Conservation (phyloP, 306 rosid species). For the Medicago ruthenica region DNA sequence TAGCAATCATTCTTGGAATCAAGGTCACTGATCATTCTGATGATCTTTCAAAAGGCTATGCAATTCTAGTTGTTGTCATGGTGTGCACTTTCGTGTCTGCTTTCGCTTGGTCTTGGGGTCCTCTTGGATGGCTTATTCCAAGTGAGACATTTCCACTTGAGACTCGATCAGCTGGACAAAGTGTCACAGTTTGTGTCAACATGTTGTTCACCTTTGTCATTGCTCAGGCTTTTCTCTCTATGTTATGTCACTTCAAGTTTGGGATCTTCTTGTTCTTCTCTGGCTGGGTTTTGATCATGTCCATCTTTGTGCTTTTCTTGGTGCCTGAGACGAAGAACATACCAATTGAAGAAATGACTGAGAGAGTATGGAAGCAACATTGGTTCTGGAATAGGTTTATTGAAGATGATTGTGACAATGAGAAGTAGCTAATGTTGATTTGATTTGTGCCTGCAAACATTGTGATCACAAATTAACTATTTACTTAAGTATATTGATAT, state of each 20-base stretch:
- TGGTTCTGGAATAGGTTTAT: not conserved
- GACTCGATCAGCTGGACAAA: not conserved
- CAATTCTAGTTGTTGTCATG: constrained; percentile 44
- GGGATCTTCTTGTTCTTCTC: not conserved
- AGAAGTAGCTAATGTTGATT: too few relatives aligned
- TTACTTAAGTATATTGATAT: too few relatives aligned
- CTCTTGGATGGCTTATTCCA: not conserved
- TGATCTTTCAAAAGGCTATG: constrained; percentile 54
- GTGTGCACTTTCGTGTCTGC: not conserved
- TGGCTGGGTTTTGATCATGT: not conserved
- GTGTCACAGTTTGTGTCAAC: not conserved
- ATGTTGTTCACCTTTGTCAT: not conserved
- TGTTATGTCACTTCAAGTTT: not conserved
- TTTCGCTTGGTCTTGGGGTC: not conserved
- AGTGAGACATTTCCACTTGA: not conserved
- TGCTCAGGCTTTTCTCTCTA: not conserved
- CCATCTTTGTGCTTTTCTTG: not conserved
- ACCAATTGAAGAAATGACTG: not conserved
- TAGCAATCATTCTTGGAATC: not conserved
- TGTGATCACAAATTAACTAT: too few relatives aligned
- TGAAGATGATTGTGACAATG: not conserved
- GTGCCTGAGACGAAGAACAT: not conserved
- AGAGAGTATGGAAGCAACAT: not conserved
- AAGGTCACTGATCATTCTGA: constrained; percentile 50
- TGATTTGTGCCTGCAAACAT: too few relatives aligned